Evolutionary conservation across 768 basidiomycete genomes (phyloP).

Genomic region (Tulasnella sp.): DNA sequence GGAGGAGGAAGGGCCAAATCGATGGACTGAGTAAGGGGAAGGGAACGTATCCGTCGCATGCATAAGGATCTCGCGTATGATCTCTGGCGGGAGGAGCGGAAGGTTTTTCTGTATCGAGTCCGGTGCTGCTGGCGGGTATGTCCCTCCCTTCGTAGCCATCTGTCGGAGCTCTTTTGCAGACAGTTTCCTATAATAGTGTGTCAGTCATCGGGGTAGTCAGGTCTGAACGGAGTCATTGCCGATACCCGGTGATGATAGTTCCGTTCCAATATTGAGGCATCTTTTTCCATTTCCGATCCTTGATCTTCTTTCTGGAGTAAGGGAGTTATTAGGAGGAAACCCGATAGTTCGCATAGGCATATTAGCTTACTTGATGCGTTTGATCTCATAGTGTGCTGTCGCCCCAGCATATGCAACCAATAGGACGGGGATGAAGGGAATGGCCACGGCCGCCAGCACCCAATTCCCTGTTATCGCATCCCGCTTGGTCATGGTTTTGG

Average conservation of each 20-base stretch:
- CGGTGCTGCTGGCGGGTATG: not conserved
- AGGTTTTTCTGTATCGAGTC: not conserved
- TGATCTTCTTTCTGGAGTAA: not conserved
- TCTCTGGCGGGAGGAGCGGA: not conserved
- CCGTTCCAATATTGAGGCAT: not conserved
- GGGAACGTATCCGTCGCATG: not conserved
- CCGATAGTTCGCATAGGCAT: not conserved
- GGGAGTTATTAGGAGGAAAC: not conserved
- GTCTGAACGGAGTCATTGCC: not conserved
- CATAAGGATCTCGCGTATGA: not conserved
- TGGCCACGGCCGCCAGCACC: not conserved
- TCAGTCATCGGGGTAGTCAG: not conserved
- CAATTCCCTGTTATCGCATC: not conserved
- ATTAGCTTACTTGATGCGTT: not conserved
- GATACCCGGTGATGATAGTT: not conserved
- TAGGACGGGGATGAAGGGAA: not conserved
- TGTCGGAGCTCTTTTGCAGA: not conserved
- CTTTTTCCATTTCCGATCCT: not conserved
- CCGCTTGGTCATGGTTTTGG: not conserved
- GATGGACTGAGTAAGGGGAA: not conserved
- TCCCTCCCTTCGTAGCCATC: not conserved
- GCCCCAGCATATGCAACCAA: not conserved
- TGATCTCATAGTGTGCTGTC: not conserved
- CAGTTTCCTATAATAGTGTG: not conserved
- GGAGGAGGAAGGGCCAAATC: not conserved